Evolutionary conservation across 2,329 filamentous ascomycete species (phyloP).

Genomic region (Zasmidium citrigriseum): DNA sequence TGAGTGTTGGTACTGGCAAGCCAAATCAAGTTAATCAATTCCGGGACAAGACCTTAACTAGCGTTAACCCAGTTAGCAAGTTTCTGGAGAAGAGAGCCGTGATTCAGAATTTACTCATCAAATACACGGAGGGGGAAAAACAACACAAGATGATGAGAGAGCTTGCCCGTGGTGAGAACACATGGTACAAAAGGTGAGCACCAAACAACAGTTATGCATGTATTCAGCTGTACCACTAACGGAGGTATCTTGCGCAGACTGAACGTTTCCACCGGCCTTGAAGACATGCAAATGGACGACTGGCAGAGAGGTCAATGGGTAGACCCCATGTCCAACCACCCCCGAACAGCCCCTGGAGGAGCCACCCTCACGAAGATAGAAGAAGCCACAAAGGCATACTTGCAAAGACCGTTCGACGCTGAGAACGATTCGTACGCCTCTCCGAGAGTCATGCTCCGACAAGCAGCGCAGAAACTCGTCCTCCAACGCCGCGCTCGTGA

Average conservation of each 20-base stretch:
- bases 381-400: conserved; percentile 42
- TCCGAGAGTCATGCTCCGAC: conserved; percentile 46
- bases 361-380: conserved; percentile 49
- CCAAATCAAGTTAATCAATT: conserved; percentile 46
- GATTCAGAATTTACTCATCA: conserved; percentile 52
- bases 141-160: conserved; percentile 50
- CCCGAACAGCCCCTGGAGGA: conserved; percentile 39
- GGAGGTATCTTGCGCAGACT: no score
- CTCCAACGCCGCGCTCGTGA: conserved; percentile 47
- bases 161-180: conserved; percentile 49
- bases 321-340: conserved; percentile 15
- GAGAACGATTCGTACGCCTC: conserved; percentile 46
- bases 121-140: conserved; percentile 54
- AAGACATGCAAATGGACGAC: conserved; percentile 49
- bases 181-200: conserved; percentile 54
- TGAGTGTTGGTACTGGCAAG: conserved; percentile 51
- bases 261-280: conserved; percentile 48
- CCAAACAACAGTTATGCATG: no score
- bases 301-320: conserved; percentile 47
- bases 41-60: no score
- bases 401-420: conserved; percentile 40
- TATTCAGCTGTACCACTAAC: no score
- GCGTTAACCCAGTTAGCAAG: conserved; percentile 47
- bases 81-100: conserved; percentile 52
- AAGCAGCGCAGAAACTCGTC: conserved; percentile 51